Evolutionary conservation across 2,329 filamentous ascomycete species (phyloP), one percentile per base, ranked within the genome.

Genomic region (Claviceps arundinis): DNA sequence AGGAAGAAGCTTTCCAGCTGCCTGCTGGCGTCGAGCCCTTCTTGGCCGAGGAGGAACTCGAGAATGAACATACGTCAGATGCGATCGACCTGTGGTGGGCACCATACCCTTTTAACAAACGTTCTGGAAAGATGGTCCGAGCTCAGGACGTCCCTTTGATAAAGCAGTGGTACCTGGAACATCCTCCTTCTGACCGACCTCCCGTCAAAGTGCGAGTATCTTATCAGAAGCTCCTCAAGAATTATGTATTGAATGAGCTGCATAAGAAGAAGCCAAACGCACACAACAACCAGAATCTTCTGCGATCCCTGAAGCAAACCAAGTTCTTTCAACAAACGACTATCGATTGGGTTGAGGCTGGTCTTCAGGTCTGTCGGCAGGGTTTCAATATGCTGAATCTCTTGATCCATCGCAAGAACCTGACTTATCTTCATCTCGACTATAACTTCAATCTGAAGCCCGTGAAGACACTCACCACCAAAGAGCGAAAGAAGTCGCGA

Each of bases 361-460:
- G 94, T 72, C 77, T 98, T 64, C 94, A 98, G 71, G 93, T 98
- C 56, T 98, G 93, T 67, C 83, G 93, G 49, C 93, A 98, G 67
- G 93, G 93, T 52, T 98, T 96, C 76, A 98, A 98, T 71, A 98
- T 98, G 91, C 75, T 98, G 54, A 98, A 98, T 63, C 75, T 98
- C 50, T 75, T 98, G 59, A 98, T 98, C 59, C 93, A 98, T 65
- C 85, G 93, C 62, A 98, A 98, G 76, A 98, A 98, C 68, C 73
- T 98, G 60, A 98, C 93, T 0, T 98, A 98, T 64, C 78, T 98
- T 52, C 94, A 98, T 75, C 82, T 98, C 52, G 93, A 98, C 65
- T 98, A 97, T 75, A 98, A 98, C 70, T 98, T 98, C 76, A 98
- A 98, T 69, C 65, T 98, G 68, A 98, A 98, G 74, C 93, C 93